A percentile compares a stretch with the other conserved stretches of the same genome.
Conservation (phyloP, 192 early-diverging fungal genomes). For the Pecoramyces ruminantium region DNA sequence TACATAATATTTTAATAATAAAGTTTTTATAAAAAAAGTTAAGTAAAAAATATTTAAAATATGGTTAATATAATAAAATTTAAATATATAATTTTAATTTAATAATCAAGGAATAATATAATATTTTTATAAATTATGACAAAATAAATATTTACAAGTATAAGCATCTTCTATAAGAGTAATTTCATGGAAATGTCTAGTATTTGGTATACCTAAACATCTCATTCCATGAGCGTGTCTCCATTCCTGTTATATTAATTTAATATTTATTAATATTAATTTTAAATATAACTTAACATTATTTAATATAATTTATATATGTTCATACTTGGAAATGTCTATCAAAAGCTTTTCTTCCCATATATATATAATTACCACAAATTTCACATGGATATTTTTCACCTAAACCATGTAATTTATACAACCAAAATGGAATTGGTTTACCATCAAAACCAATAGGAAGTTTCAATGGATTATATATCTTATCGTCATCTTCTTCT, state of each 20-base stretch:
- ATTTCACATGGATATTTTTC: slow-evolving; percentile 93
- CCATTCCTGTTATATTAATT: too few relatives aligned
- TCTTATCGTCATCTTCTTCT: slow-evolving; percentile 63
- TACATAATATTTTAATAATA: too few relatives aligned
- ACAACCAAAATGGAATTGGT: slow-evolving; percentile 90
- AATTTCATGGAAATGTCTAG: slow-evolving; percentile 79
- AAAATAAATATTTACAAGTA: too few relatives aligned
- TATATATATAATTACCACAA: slow-evolving; percentile 86
- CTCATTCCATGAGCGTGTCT: slow-evolving; percentile 90
- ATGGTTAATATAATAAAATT: too few relatives aligned
- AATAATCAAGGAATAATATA: too few relatives aligned
- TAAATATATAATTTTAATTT: too few relatives aligned
- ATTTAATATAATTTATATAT: too few relatives aligned
- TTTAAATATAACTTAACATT: neutral
- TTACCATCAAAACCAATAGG: slow-evolving; percentile 97
- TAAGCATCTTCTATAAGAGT: slow-evolving; percentile 78
- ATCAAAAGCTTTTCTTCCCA: slow-evolving; percentile 92
- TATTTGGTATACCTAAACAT: slow-evolving; percentile 79
- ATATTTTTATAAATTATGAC: too few relatives aligned
- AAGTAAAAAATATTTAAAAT: too few relatives aligned
- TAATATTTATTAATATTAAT: too few relatives aligned
- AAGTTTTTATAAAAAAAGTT: too few relatives aligned
- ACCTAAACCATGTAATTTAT: slow-evolving; percentile 89
- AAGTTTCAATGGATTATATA: slow-evolving; percentile 92
- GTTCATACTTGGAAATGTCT: slow-evolving; percentile 69